These are phyloP conservation scores for Rostrohypoxylon terebratum DNA, from an alignment of 495 filamentous ascomycete genomes.

Conservation along the genomic window DNA sequence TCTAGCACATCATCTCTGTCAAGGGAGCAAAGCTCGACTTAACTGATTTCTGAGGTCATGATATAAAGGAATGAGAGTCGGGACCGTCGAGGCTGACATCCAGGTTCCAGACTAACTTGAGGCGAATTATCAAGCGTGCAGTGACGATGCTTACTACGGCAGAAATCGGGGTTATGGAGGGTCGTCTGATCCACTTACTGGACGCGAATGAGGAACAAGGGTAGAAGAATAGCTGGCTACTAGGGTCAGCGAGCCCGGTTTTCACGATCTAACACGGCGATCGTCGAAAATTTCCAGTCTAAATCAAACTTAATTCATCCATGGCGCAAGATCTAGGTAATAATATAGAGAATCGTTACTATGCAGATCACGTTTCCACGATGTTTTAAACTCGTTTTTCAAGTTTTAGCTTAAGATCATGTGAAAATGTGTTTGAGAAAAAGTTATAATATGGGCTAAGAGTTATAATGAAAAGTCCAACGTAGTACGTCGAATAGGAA, in stretches of 20 bases:
- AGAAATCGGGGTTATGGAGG: background rate
- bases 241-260: slow-evolving; percentile 13
- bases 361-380: slow-evolving; percentile 7
- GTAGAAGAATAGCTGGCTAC: background rate
- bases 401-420: background rate
- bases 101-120: background rate
- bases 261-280: slow-evolving; percentile 6
- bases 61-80: background rate
- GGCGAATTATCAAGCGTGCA: background rate
- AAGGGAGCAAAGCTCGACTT: background rate
- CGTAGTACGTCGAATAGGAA: background rate
- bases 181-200: slow-evolving; percentile 15
- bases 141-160: slow-evolving; percentile 35
- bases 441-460: background rate
- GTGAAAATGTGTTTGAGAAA: background rate
- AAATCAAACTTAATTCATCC: slow-evolving; percentile 10
- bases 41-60: background rate
- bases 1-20: background rate
- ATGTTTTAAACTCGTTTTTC: slow-evolving; percentile 7
- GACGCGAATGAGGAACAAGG: background rate
- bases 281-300: slow-evolving; percentile 3
- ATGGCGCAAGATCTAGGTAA: slow-evolving; percentile 21
- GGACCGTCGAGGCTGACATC: background rate
- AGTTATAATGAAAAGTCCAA: no score
- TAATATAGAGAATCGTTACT: slow-evolving; percentile 4